Evolutionary conservation across 2,329 filamentous ascomycete species (phyloP).

Genomic region (Apiospora kogelbergensis): DNA sequence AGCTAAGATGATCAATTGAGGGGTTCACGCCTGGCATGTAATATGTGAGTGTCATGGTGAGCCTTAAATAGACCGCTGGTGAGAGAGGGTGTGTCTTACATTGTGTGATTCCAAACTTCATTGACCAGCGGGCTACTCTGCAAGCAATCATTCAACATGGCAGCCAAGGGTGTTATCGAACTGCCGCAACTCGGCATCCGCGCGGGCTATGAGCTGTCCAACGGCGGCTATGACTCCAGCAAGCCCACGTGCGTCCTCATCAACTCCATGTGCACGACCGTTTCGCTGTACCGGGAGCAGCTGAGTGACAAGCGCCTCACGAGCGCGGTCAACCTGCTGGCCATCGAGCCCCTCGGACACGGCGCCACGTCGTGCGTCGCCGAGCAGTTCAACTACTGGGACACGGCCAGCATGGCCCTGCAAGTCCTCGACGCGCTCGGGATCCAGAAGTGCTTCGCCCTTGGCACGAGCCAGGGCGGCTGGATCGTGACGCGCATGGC

Average conservation of each 20-base stretch:
- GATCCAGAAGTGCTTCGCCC: constrained; percentile 46
- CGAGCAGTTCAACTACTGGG: constrained; percentile 57
- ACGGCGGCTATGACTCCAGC: constrained; percentile 42
- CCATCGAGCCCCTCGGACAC: constrained; percentile 54
- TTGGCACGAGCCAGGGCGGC: constrained; percentile 53
- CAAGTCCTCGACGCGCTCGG: constrained; percentile 54
- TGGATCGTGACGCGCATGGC: constrained; percentile 53
- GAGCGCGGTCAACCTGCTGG: constrained; percentile 46
- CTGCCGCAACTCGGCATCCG: constrained; percentile 49
- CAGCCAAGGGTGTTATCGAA: constrained; percentile 40
- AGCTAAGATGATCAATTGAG: background rate
- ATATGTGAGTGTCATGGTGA: background rate
- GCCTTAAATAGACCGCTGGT: background rate
- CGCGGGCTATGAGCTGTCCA: constrained; percentile 44
- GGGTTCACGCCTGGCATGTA: background rate
- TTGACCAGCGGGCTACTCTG: background rate
- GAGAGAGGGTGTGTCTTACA: background rate
- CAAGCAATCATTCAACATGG: constrained; percentile 20
- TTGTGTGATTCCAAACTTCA: background rate
- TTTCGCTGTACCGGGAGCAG: constrained; percentile 45
- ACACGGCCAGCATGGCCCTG: constrained; percentile 52
- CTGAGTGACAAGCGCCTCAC: constrained; percentile 41
- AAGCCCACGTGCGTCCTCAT: constrained; percentile 53
- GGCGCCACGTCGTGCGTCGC: constrained; percentile 42
- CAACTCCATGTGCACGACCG: constrained; percentile 52